Percentiles rank a stretch among this genome's conserved stretches.
Evolutionary conservation across 441 rosid species (phyloP).

Genomic region (Gossypium trilobum): DNA sequence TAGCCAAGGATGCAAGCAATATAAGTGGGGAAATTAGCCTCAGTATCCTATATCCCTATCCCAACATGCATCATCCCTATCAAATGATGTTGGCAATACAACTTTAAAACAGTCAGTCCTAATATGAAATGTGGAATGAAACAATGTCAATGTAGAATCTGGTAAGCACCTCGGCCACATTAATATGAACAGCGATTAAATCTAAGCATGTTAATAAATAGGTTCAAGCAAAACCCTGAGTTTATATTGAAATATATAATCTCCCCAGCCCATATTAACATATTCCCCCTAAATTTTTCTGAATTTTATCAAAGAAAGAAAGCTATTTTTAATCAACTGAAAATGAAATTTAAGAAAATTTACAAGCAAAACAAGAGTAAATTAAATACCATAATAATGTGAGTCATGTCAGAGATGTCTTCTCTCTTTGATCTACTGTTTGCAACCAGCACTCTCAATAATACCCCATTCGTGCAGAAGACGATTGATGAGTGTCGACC

Average conservation of each 20-base stretch:
- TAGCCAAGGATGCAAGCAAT: background rate
- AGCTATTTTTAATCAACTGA: background rate
- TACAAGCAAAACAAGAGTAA: background rate
- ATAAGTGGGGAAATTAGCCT: background rate
- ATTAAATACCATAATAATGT: slow-evolving; percentile 80
- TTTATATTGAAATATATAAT: background rate
- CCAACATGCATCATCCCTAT: background rate
- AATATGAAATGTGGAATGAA: background rate
- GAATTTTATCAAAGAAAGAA: background rate
- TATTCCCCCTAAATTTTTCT: background rate
- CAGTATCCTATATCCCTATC: background rate
- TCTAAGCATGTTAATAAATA: background rate
- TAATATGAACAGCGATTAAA: background rate
- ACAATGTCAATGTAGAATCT: background rate
- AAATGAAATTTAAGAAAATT: background rate
- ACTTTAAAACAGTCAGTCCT: background rate
- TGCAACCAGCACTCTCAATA: slow-evolving; percentile 70
- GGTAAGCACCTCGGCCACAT: background rate
- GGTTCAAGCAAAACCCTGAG: background rate
- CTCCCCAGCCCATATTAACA: background rate
- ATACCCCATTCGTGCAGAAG: slow-evolving; percentile 92
- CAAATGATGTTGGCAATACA: background rate
- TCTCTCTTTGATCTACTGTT: slow-evolving; percentile 26
- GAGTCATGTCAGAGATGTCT: slow-evolving; percentile 60
- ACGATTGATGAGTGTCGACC: slow-evolving; percentile 79